phyloP scores from a whole-genome alignment of 164 flowering plant genomes.

The Dillenia turbinata region DNA sequence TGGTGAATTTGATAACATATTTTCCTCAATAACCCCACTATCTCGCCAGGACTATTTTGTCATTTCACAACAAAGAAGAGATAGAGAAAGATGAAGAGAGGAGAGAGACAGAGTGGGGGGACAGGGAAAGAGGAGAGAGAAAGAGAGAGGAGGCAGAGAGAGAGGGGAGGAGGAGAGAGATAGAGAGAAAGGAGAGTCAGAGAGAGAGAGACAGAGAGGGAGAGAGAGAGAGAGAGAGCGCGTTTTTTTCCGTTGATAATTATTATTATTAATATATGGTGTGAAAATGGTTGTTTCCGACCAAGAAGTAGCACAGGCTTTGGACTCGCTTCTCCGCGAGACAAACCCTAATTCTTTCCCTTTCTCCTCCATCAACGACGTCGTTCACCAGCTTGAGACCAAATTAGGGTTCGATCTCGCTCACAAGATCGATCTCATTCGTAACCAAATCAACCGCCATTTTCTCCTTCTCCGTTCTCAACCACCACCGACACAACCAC shows the following conservation, averaged over 20 bases:
- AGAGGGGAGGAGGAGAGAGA: constrained; percentile 7
- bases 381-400: constrained; percentile 56
- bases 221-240: constrained; percentile 10
- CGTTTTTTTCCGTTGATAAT: constrained; percentile 9
- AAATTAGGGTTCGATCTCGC: constrained; percentile 59
- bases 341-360: constrained; percentile 36
- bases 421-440: constrained; percentile 57
- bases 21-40: neutral
- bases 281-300: constrained; percentile 51
- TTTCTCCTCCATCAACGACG: constrained; percentile 38
- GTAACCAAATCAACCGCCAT: constrained; percentile 49
- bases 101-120: neutral
- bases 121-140: neutral
- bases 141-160: constrained; percentile 7
- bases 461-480: constrained; percentile 37
- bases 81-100: neutral
- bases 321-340: constrained; percentile 55
- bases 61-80: constrained; percentile 7
- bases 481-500: constrained; percentile 11
- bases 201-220: constrained; percentile 10
- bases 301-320: constrained; percentile 60
- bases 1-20: neutral
- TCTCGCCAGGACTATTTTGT: neutral
- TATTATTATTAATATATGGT: constrained; percentile 17
- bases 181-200: constrained; percentile 6